phyloP scores from a whole-genome alignment of 2,329 filamentous ascomycete species.

The Aquanectria penicillioides region DNA sequence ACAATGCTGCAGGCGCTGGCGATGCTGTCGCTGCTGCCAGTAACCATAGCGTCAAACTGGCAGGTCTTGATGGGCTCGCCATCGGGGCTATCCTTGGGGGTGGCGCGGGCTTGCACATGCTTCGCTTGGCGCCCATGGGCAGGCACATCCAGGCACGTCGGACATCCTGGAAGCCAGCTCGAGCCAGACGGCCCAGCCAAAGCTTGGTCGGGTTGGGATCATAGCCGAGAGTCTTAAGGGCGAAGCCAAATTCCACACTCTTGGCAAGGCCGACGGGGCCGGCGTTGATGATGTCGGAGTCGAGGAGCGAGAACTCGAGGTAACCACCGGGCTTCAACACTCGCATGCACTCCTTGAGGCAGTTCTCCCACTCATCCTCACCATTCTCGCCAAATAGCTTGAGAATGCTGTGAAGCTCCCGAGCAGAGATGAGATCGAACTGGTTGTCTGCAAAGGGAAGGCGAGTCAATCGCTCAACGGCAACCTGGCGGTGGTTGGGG shows the following conservation, averaged over 20 bases:
- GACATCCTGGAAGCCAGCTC: slow-evolving; percentile 80
- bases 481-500: slow-evolving; percentile 85
- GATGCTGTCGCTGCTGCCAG: slow-evolving; percentile 75
- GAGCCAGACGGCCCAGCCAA: slow-evolving; percentile 79
- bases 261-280: slow-evolving; percentile 83
- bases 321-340: slow-evolving; percentile 93
- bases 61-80: slow-evolving; percentile 56
- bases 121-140: slow-evolving; percentile 73
- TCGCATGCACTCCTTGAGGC: slow-evolving; percentile 86
- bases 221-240: slow-evolving; percentile 88
- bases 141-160: slow-evolving; percentile 90
- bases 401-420: slow-evolving; percentile 85
- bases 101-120: slow-evolving; percentile 44
- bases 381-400: slow-evolving; percentile 75
- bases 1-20: slow-evolving; percentile 83
- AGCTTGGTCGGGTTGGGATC: slow-evolving; percentile 84
- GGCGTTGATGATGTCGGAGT: slow-evolving; percentile 88
- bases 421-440: slow-evolving; percentile 92
- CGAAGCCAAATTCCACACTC: slow-evolving; percentile 91
- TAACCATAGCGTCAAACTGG: slow-evolving; percentile 70
- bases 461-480: slow-evolving; percentile 78
- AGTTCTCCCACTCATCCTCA: slow-evolving; percentile 88
- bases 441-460: slow-evolving; percentile 87
- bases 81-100: slow-evolving; percentile 49
- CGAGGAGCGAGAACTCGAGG: slow-evolving; percentile 89